Conservation (phyloP, 2,329 filamentous ascomycete species). For the Trichoderma hamatum region DNA sequence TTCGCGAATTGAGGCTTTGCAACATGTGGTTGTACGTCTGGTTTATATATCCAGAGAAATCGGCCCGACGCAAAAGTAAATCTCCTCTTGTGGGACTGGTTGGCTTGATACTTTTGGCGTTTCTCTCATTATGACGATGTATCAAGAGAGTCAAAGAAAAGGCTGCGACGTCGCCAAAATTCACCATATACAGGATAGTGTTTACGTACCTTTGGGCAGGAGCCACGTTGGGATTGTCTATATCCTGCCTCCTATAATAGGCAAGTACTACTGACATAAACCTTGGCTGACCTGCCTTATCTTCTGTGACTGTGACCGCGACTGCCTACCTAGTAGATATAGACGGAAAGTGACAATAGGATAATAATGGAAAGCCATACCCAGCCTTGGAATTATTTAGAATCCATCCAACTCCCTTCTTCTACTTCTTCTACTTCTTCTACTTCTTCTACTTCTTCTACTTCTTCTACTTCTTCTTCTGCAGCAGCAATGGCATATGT, state of each 20-base stretch:
- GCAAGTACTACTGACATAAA: conserved; percentile 11
- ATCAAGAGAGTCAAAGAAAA: conserved; percentile 13
- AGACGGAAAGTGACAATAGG: conserved; percentile 2
- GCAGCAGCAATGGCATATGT: too few relatives aligned
- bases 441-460: too few relatives aligned
- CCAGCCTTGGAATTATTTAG: conserved; percentile 4
- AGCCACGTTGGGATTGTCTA: conserved; percentile 5
- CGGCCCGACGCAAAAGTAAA: conserved; percentile 13
- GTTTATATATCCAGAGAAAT: conserved; percentile 12
- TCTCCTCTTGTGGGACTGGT: background rate
- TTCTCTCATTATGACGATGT: conserved; percentile 7
- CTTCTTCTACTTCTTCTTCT: too few relatives aligned
- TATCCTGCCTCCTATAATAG: conserved; percentile 3
- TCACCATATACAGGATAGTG: conserved; percentile 4
- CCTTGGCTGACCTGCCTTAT: conserved; percentile 1
- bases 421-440: too few relatives aligned
- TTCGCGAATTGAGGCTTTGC: background rate
- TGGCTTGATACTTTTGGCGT: conserved; percentile 10
- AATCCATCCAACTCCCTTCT: background rate
- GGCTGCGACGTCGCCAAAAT: conserved; percentile 10
- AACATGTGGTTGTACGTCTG: background rate
- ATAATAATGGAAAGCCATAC: conserved; percentile 9
- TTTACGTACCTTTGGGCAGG: conserved; percentile 13
- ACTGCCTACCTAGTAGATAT: background rate
- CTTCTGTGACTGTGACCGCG: conserved; percentile 14